Evolutionary conservation across 139 green algal genomes (phyloP).

Genomic region (Coelastrella sp.): DNA sequence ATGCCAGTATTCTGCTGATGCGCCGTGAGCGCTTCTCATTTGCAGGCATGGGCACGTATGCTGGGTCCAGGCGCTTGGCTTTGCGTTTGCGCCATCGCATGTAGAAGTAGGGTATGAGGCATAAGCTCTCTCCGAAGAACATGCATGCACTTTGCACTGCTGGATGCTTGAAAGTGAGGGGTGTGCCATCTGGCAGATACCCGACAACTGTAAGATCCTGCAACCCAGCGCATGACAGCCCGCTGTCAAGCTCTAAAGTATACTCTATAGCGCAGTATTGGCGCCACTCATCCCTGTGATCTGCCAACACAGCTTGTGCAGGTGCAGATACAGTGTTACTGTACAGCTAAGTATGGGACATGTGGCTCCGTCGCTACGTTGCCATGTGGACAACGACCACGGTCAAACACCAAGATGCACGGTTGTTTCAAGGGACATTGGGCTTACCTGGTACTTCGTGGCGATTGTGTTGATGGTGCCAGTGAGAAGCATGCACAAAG

Average conservation of each 20-base stretch:
- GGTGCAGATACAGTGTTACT: too few relatives aligned
- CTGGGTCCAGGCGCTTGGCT: conserved; percentile 42
- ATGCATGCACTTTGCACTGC: conserved; percentile 83
- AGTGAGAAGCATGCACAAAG: conserved; percentile 68
- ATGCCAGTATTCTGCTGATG: conserved; percentile 59
- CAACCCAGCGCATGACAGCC: not conserved
- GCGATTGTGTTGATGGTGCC: conserved; percentile 89
- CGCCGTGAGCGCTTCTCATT: conserved; percentile 40
- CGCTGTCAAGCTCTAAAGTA: too few relatives aligned
- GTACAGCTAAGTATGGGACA: too few relatives aligned
- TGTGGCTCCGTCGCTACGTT: too few relatives aligned
- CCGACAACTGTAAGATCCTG: conserved; percentile 81
- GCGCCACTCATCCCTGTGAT: too few relatives aligned
- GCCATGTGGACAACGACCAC: too few relatives aligned
- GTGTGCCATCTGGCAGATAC: conserved; percentile 50
- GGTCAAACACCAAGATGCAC: too few relatives aligned
- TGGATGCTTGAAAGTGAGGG: conserved; percentile 80
- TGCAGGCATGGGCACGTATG: conserved; percentile 21
- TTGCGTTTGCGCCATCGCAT: conserved; percentile 56
- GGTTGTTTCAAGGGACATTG: too few relatives aligned
- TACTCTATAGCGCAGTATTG: too few relatives aligned
- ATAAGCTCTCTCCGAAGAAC: conserved; percentile 86
- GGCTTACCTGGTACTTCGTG: conserved; percentile 84
- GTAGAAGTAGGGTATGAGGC: conserved; percentile 81
- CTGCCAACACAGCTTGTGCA: too few relatives aligned